Evolutionary conservation across 192 early-diverging fungal genomes (phyloP).

Genomic region (Linnemannia hyalina): DNA sequence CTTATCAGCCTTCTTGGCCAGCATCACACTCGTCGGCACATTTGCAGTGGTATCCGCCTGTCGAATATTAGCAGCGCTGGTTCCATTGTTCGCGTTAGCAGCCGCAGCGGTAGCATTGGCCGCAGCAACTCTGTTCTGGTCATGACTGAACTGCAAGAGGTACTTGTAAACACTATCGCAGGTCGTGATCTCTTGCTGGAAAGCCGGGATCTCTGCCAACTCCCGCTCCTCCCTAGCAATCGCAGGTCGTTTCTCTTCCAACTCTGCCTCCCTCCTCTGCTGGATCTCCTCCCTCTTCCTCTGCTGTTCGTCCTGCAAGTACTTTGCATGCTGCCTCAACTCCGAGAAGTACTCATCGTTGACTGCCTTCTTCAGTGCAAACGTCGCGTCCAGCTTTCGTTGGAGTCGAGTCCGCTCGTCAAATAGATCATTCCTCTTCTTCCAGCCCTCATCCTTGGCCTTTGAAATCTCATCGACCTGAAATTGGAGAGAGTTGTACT

Average conservation of each 20-base stretch:
- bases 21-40: slow-evolving; percentile 79
- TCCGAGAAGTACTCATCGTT: slow-evolving; percentile 74
- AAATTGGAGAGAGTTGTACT: slow-evolving; percentile 76
- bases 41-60: slow-evolving; percentile 65
- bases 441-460: slow-evolving; percentile 68
- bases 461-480: slow-evolving; percentile 73
- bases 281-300: slow-evolving; percentile 70
- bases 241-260: slow-evolving; percentile 71
- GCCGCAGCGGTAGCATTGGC: slow-evolving; percentile 17
- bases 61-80: slow-evolving; percentile 55
- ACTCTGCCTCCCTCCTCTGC: slow-evolving; percentile 69
- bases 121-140: slow-evolving; percentile 36
- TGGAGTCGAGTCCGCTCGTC: slow-evolving; percentile 76
- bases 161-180: slow-evolving; percentile 84
- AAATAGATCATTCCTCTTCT: slow-evolving; percentile 70
- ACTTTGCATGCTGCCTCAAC: slow-evolving; percentile 78
- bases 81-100: slow-evolving; percentile 45
- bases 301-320: slow-evolving; percentile 70
- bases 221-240: slow-evolving; percentile 80
- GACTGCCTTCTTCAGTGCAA: slow-evolving; percentile 68
- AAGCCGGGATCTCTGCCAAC: slow-evolving; percentile 86
- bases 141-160: slow-evolving; percentile 50
- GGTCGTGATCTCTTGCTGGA: slow-evolving; percentile 80
- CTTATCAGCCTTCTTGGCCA: slow-evolving; percentile 77
- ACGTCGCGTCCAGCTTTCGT: slow-evolving; percentile 73